Conservation (phyloP, 2,329 filamentous ascomycete species). For the Aspergillus pseudoviridinutans region DNA sequence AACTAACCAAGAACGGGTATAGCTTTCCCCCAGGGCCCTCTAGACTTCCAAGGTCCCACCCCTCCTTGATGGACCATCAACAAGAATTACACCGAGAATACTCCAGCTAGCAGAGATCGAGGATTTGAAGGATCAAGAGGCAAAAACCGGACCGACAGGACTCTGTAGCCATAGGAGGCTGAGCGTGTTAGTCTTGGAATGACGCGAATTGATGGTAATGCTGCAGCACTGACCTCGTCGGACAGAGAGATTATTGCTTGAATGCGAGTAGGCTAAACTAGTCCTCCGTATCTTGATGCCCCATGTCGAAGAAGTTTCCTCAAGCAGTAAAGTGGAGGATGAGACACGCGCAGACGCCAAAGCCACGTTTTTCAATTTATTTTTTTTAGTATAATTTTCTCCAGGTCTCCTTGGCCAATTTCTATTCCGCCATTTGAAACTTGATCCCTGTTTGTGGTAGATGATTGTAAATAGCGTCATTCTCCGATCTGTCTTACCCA, state of each 20-base stretch:
- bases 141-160: background rate
- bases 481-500: background rate
- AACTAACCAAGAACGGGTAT: background rate
- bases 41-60: too few relatives aligned
- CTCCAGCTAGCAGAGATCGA: background rate
- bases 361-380: conserved; percentile 11
- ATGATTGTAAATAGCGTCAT: background rate
- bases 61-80: too few relatives aligned
- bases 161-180: background rate
- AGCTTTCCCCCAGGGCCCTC: background rate
- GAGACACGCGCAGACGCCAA: conserved; percentile 13
- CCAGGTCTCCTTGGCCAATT: background rate
- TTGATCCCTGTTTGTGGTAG: background rate
- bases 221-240: background rate
- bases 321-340: conserved; percentile 9
- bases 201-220: too few relatives aligned
- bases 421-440: background rate
- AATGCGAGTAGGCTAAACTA: background rate
- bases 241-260: background rate
- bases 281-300: background rate
- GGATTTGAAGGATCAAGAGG: background rate
- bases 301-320: conserved; percentile 12
- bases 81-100: background rate
- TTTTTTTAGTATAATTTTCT: background rate
- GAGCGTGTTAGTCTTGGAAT: background rate